These are phyloP conservation scores for Fusarium dimerum DNA, from an alignment of 2,329 filamentous ascomycete species.

Conservation along the genomic window DNA sequence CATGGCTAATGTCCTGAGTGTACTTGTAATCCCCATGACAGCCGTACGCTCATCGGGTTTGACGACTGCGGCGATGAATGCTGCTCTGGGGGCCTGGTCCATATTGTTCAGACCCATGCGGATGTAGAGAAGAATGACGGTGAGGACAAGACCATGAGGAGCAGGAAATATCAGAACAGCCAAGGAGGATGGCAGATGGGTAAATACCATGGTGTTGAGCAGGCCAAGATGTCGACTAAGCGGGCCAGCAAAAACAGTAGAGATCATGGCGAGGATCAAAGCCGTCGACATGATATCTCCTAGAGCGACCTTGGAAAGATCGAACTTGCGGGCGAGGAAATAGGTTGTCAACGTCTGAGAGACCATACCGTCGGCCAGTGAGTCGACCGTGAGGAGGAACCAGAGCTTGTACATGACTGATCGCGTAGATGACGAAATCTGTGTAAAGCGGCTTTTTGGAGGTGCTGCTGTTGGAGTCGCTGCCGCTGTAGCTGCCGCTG, in stretches of 20 bases:
- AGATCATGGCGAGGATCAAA: constrained; percentile 55
- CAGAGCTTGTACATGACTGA: constrained; percentile 64
- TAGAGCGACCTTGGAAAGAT: constrained; percentile 55
- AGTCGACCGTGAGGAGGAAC: constrained; percentile 65
- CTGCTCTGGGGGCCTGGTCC: constrained; percentile 67
- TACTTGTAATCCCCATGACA: constrained; percentile 68
- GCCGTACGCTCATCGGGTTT: constrained; percentile 65
- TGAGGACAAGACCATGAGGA: constrained; percentile 50
- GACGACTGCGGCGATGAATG: constrained; percentile 68
- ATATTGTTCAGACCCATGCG: constrained; percentile 66
- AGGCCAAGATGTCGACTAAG: constrained; percentile 59
- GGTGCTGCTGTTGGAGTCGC: constrained; percentile 2
- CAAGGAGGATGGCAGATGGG: constrained; percentile 61
- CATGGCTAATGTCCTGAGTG: constrained; percentile 60
- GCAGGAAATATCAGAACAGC: constrained; percentile 62
- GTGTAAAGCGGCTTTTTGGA: constrained; percentile 42
- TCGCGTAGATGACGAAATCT: constrained; percentile 59
- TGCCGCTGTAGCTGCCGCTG: constrained; percentile 3
- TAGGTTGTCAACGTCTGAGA: constrained; percentile 58
- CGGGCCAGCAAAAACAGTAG: constrained; percentile 58
- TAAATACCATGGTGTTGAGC: constrained; percentile 66
- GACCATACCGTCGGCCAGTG: constrained; percentile 67
- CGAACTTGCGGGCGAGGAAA: constrained; percentile 58
- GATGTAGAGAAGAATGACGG: constrained; percentile 57
- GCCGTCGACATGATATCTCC: constrained; percentile 58